Percentiles rank a stretch among this genome's conserved stretches.
Conservation (phyloP, 805 yeast species). For the Cyberlindnera amylophila region DNA sequence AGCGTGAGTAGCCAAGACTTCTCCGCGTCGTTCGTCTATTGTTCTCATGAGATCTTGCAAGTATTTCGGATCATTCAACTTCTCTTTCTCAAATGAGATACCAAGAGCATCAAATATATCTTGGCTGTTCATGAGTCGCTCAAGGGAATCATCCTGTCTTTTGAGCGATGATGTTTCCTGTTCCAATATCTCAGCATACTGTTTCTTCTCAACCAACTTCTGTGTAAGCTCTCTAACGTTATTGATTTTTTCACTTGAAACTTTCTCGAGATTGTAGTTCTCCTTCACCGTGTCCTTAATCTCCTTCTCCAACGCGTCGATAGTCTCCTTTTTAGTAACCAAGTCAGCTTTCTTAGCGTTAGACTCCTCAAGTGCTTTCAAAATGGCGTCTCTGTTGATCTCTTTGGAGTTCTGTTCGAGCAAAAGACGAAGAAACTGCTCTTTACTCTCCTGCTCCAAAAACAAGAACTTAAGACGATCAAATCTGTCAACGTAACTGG, state of each 20-base stretch:
- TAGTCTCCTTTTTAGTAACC: conserved; percentile 1
- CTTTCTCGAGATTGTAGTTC: neutral
- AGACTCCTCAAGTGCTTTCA: conserved; percentile 27
- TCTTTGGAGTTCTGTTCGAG: conserved; percentile 31
- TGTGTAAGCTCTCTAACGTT: too few relatives aligned
- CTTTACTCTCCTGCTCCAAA: conserved; percentile 69
- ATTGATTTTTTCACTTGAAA: neutral
- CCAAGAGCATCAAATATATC: too few relatives aligned
- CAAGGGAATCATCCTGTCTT: too few relatives aligned
- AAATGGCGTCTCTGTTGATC: conserved; percentile 34
- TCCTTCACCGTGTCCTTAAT: neutral
- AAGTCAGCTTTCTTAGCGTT: conserved; percentile 12
- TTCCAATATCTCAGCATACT: neutral
- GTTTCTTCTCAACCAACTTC: neutral
- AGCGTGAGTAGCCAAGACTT: too few relatives aligned
- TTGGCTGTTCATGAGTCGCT: too few relatives aligned
- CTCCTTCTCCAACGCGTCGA: conserved; percentile 1
- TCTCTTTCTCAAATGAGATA: too few relatives aligned
- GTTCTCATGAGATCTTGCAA: too few relatives aligned
- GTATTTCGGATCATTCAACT: too few relatives aligned
- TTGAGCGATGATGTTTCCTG: too few relatives aligned
- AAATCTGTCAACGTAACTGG: conserved; percentile 30
- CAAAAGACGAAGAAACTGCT: conserved; percentile 55
- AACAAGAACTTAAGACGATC: conserved; percentile 60
- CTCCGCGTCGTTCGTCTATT: too few relatives aligned